Base-by-base conservation (phyloP, 495 filamentous ascomycete species). In the Daldinia decipiens region DNA sequence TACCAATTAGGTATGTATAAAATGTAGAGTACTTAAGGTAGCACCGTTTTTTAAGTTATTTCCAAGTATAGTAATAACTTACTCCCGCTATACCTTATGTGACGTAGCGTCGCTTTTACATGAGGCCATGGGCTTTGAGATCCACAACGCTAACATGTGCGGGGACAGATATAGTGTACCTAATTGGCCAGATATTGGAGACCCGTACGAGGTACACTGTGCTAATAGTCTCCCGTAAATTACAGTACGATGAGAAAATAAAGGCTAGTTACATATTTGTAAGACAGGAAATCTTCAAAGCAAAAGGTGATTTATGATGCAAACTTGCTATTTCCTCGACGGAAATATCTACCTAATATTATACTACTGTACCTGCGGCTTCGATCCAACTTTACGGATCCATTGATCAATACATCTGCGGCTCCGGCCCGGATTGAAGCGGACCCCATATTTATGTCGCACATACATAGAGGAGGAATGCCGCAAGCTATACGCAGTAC, bases 1-100 rank as follows among this genome's bases (percentile, higher is more conserved):
- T 73, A 69, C 70, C 70, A 66, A 73, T 73, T 73, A 57, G 62
- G 65, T 52, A 52, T n/a, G 62, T 53, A 53, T 31, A 31, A 8
- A 15, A 29, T 52, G 21, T 19, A 15, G 34, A 53, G 38, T n/a
- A n/a, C n/a, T n/a, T n/a, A n/a, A n/a, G n/a, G n/a, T 55, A 36
- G 43, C 43, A 59, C 68, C 51, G 36, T 61, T 55, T 71, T 71
- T 67, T 66, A 29, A 38, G 31, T 27, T 26, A 19, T 39, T 67
- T 59, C 64, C 64, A 67, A 67, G 55, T 67, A 67, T 67, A 67
- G 64, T 17, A 59, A 59, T 53, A 2, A 15, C 4, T 31, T 15
- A 29, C 24, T 54, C 7, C 26, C 34, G 24, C 39, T 36, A 34
- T 63, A 63, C 65, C 27, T 6, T 27, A 55, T 67, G 5, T 5